Base-by-base conservation (phyloP, 352 stramenopile genomes). In the Pythium biforme region DNA sequence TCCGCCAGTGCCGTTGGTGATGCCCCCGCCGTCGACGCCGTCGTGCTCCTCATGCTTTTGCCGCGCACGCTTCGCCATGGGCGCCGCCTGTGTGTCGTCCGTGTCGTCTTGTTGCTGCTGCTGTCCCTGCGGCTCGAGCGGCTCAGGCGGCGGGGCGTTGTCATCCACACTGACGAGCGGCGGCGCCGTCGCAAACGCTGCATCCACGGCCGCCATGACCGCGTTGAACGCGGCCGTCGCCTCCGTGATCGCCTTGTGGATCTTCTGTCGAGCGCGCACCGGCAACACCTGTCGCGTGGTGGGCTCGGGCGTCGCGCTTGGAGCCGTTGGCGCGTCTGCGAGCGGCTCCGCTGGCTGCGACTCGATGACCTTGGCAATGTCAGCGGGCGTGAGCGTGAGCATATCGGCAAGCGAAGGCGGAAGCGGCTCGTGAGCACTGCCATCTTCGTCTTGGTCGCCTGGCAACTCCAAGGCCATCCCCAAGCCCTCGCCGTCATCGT, bases 351-450 rank as follows among this genome's bases (percentile, higher is more conserved):
- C n/a, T n/a, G 53, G 20, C 20, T 37, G 53, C 53, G 53, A 37
- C 14, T 14, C 54, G 10, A 60, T 53, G 19, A 27, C 40, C 41
- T 39, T 27, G 8, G 27, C 31, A 11, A 62, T 26, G 26, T 55
- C 55, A 17, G 39, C 55, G 15, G 55, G 45, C 45, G 55, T 49
- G 27, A 62, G 14, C 45, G 55, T 3, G 12, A 62, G 47, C 8
- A 55, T 46, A 15, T 62, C 55, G 17, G 29, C 48, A 14, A 54
- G 27, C 15, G 48, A 25, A 26, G 19, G 51, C 20, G 37, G 45
- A 25, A 51, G 11, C 10, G 22, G 10, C 2, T 55, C 48, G 25
- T 14, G 23, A 14, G 19, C 25, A 25, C 26, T 11, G 48, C 19
- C 48, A 25, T 4, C 22, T 1, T 43, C 50, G 6, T 45, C 27